Evolutionary conservation across 1,284 basidiomycete genomes (phyloP).

Genomic region (Thelephora terrestris): DNA sequence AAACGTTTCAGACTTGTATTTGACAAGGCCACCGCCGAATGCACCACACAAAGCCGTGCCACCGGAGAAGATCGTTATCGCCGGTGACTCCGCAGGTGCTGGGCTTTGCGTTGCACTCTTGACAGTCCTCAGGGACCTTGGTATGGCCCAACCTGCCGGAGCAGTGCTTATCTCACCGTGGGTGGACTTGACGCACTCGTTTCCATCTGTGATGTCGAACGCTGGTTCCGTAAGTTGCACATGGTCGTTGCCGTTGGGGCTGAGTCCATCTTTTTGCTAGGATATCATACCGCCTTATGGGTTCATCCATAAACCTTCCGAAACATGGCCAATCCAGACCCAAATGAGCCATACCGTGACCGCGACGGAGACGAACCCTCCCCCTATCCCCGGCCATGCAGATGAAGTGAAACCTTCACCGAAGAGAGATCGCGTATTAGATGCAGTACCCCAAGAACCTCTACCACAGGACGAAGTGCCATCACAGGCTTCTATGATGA

Average conservation of each 20-base stretch:
- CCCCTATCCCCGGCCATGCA: constrained; percentile 40
- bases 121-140: constrained; percentile 69
- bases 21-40: constrained; percentile 63
- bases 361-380: constrained; percentile 29
- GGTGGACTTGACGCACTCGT: constrained; percentile 81
- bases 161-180: constrained; percentile 72
- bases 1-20: constrained; percentile 54
- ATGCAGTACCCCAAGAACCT: too few relatives aligned
- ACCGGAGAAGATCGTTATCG: constrained; percentile 68
- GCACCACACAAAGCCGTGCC: constrained; percentile 61
- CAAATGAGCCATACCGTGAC: constrained; percentile 28
- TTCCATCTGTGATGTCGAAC: constrained; percentile 73
- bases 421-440: too few relatives aligned
- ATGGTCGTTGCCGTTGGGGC: constrained; percentile 17
- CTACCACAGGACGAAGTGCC: too few relatives aligned
- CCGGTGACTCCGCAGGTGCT: constrained; percentile 82
- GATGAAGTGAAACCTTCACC: constrained; percentile 33
- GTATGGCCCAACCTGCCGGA: constrained; percentile 65
- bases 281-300: constrained; percentile 57
- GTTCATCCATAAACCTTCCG: constrained; percentile 49
- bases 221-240: constrained; percentile 46
- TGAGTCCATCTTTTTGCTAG: constrained; percentile 21
- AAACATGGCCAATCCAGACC: constrained; percentile 44
- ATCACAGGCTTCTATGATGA: too few relatives aligned
- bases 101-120: constrained; percentile 60